A percentile compares a stretch with the other conserved stretches of the same genome.
phyloP scores from a whole-genome alignment of 139 green algal genomes.

The Picocystis salinarum region DNA sequence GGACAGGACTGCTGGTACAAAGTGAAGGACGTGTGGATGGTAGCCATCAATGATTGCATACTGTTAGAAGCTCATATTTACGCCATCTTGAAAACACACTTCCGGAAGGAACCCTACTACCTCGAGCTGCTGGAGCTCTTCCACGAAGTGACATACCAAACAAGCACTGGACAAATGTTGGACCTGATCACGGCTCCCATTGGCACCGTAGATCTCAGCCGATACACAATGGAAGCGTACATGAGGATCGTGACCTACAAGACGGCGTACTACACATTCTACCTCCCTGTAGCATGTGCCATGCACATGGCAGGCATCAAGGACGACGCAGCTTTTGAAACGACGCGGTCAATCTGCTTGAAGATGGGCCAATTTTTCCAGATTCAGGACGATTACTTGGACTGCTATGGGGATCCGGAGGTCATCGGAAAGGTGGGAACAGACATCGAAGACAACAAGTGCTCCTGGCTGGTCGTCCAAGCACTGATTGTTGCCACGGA shows the following conservation, averaged over 20 bases:
- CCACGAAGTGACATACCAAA: constrained; percentile 89
- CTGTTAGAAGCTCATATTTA: constrained; percentile 90
- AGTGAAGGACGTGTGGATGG: constrained; percentile 64
- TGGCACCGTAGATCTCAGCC: constrained; percentile 46
- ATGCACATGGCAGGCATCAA: constrained; percentile 62
- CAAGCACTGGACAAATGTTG: constrained; percentile 80
- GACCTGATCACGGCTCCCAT: constrained; percentile 86
- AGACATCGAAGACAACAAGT: constrained; percentile 99
- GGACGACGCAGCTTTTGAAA: constrained; percentile 17
- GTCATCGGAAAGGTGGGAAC: constrained; percentile 96
- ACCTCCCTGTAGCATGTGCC: constrained; percentile 77
- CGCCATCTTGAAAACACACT: constrained; percentile 64
- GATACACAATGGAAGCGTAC: constrained; percentile 86
- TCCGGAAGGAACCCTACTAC: constrained; percentile 40
- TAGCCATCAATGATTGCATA: constrained; percentile 95
- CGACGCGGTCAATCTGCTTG: constrained; percentile 34
- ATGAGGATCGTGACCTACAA: constrained; percentile 89
- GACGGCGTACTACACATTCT: constrained; percentile 91
- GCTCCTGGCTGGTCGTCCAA: constrained; percentile 89
- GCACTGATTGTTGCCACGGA: constrained; percentile 52
- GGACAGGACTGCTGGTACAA: constrained; percentile 97
- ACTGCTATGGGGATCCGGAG: constrained; percentile 81
- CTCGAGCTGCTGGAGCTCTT: constrained; percentile 79
- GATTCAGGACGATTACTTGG: constrained; percentile 96
- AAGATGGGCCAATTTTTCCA: constrained; percentile 92